Base-by-base conservation (phyloP, 352 stramenopile genomes). In the Phytophthora constricta region DNA sequence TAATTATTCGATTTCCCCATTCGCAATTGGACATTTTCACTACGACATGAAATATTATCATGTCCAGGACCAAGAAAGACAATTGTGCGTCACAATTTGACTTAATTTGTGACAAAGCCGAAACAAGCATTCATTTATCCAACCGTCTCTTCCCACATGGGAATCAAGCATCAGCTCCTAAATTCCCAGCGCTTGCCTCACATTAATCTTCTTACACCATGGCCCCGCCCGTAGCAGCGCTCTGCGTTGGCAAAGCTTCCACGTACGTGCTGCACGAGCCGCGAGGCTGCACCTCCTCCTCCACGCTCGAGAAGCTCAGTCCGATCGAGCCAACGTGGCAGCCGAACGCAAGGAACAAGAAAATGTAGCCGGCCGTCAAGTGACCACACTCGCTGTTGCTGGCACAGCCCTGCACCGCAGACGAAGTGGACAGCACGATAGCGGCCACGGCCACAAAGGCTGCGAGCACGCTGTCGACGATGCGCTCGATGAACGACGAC, bases 261-360 rank as follows among this genome's bases (percentile, higher is more conserved):
- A 65, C 53, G n/a, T 70, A 55, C 22, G 47, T 55, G n/a, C 26
- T 70, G 56, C 27, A 26, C 5, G 43, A 55, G 3, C 16, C 56
- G 41, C 46, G 25, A 9, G 43, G 19, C 41, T 17, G 16, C 11
- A 56, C 8, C 9, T 56, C 56, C 16, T 56, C 53, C 20, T 60
- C 53, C 13, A 33, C 39, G 17, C n/a, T 34, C 17, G 53, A n/a
- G 39, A 51, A 60, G 20, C 37, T 51, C 17, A 60, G 37, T 13
- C 34, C 37, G 20, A 60, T 27, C 34, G 53, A 60, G 37, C 53
- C 34, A 13, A 51, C 25, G 22, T 51, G 37, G 14, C 23, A 23
- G 16, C 31, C 53, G 23, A 43, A 28, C 4, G 17, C 39, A 16
- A 60, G 23, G 39, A 60, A 60, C 20, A 60, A 42, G 37, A 60